These are phyloP conservation scores for Rosellinia necatrix DNA, from an alignment of 2,329 filamentous ascomycete species.

Conservation along the genomic window DNA sequence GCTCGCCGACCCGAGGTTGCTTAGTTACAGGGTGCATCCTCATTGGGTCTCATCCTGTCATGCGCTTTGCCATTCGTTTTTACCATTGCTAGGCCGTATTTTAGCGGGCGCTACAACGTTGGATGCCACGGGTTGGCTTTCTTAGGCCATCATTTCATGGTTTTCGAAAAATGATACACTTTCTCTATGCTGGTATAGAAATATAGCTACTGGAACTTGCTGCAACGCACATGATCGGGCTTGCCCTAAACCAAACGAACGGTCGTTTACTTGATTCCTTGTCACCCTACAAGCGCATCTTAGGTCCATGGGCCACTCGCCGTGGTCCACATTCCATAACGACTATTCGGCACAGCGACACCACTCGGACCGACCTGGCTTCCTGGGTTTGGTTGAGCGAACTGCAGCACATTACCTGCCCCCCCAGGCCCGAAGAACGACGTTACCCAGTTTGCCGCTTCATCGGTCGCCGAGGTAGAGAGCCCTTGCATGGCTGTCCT, in stretches of 20 bases:
- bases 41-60: too few relatives aligned
- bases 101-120: too few relatives aligned
- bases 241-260: not conserved
- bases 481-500: not conserved
- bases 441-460: not conserved
- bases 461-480: not conserved
- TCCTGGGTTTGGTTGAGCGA: not conserved
- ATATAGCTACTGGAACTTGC: too few relatives aligned
- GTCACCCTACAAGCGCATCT: too few relatives aligned
- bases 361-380: not conserved
- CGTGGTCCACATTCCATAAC: not conserved
- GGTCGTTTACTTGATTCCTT: not conserved
- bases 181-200: too few relatives aligned
- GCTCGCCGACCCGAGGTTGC: too few relatives aligned
- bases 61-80: too few relatives aligned
- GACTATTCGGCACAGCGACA: not conserved
- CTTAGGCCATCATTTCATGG: too few relatives aligned
- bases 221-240: not conserved
- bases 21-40: too few relatives aligned
- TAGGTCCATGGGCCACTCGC: not conserved
- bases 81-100: too few relatives aligned
- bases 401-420: not conserved
- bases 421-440: not conserved
- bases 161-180: too few relatives aligned
- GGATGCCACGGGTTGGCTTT: too few relatives aligned